phyloP scores from a whole-genome alignment of 768 basidiomycete species.

The Lentinus brumalis region DNA sequence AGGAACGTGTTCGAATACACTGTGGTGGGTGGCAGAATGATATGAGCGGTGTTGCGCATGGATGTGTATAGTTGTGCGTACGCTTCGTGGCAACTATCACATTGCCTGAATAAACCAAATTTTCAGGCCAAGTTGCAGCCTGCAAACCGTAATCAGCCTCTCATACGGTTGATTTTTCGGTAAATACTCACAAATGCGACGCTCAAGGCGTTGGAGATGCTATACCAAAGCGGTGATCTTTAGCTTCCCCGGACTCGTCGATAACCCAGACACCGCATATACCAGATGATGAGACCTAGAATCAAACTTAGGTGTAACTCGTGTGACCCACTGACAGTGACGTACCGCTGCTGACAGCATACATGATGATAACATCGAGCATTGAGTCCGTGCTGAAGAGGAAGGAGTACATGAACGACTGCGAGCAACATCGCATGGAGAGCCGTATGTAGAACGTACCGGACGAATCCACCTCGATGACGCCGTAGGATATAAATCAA shows the following conservation, averaged over 20 bases:
- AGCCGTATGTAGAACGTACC: too few relatives aligned
- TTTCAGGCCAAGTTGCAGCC: not conserved
- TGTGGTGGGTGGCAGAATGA: not conserved
- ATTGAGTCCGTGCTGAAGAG: constrained; percentile 5
- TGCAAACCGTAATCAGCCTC: too few relatives aligned
- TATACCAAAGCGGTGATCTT: not conserved
- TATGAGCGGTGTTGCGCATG: not conserved
- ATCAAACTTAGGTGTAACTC: not conserved
- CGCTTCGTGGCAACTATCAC: too few relatives aligned
- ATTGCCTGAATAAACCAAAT: not conserved
- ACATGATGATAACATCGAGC: constrained; percentile 3
- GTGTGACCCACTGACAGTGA: too few relatives aligned
- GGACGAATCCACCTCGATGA: too few relatives aligned
- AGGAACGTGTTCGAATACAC: constrained; percentile 10
- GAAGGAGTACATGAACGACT: too few relatives aligned
- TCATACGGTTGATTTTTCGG: too few relatives aligned
- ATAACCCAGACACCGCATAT: too few relatives aligned
- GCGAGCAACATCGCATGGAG: too few relatives aligned
- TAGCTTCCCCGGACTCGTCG: not conserved
- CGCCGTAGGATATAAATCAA: too few relatives aligned
- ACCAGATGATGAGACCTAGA: constrained; percentile 7
- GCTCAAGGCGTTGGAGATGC: constrained; percentile 8
- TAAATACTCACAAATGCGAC: not conserved
- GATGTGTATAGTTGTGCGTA: too few relatives aligned
- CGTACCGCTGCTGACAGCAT: constrained; percentile 10